Conservation (phyloP, 2,329 filamentous ascomycete species). For the Ilyonectria destructans region DNA sequence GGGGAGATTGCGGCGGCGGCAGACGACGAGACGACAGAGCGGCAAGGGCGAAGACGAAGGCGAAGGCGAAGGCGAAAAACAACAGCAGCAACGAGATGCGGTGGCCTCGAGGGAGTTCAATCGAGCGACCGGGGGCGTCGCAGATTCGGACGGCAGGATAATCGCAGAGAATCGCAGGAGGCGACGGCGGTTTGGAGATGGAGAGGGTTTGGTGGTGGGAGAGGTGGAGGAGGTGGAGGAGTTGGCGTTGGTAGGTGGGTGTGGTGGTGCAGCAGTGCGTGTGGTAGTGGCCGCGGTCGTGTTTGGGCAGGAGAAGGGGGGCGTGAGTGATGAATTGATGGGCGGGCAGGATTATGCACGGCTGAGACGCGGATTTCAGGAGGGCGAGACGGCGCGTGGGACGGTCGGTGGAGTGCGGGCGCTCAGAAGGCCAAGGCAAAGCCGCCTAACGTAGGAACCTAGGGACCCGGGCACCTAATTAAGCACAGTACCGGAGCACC, state of each 20-base stretch:
- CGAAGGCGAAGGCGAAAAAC: slow-evolving; percentile 9
- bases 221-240: slow-evolving; percentile 24
- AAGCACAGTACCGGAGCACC: neutral
- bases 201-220: slow-evolving; percentile 7
- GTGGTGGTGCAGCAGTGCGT: slow-evolving; percentile 12
- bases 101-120: slow-evolving; percentile 31
- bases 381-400: slow-evolving; percentile 50
- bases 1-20: slow-evolving; percentile 28
- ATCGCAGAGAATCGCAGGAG: slow-evolving; percentile 3
- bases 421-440: slow-evolving; percentile 34
- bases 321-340: slow-evolving; percentile 1
- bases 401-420: slow-evolving; percentile 50
- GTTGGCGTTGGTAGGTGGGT: slow-evolving; percentile 11
- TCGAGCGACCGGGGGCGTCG: slow-evolving; percentile 35
- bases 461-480: neutral
- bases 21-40: slow-evolving; percentile 33
- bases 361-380: slow-evolving; percentile 52
- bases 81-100: slow-evolving; percentile 5
- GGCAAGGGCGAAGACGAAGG: slow-evolving; percentile 29
- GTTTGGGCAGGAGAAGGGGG: slow-evolving; percentile 39
- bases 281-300: slow-evolving; percentile 21
- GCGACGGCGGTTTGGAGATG: slow-evolving; percentile 20
- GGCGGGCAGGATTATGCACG: slow-evolving; percentile 48
- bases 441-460: slow-evolving; percentile 1
- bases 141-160: slow-evolving; percentile 18